These are phyloP conservation scores for Candida lessepsii DNA, from an alignment of 805 yeast species.

Conservation along the genomic window DNA sequence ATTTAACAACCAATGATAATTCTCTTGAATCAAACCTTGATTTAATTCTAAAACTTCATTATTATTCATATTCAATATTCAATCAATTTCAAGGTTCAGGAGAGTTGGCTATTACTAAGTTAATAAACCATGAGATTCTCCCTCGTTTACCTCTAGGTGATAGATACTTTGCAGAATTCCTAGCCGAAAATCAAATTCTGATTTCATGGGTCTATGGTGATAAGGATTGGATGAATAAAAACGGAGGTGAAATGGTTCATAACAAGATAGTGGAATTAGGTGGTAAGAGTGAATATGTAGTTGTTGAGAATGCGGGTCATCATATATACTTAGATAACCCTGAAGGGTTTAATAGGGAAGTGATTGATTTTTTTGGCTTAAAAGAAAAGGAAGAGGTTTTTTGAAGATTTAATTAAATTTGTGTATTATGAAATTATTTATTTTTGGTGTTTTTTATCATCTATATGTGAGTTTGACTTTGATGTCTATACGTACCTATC, in stretches of 20 bases:
- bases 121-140: slow-evolving; percentile 40
- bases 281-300: slow-evolving; percentile 18
- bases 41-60: slow-evolving; percentile 35
- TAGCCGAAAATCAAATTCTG: slow-evolving; percentile 22
- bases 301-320: slow-evolving; percentile 40
- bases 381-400: too few species aligned
- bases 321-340: slow-evolving; percentile 45
- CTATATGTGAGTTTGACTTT: too few species aligned
- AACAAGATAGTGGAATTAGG: slow-evolving; percentile 22
- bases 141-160: slow-evolving; percentile 41
- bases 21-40: slow-evolving; percentile 11
- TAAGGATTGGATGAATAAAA: slow-evolving; percentile 43
- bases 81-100: slow-evolving; percentile 45
- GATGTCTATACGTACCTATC: too few species aligned
- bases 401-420: too few species aligned
- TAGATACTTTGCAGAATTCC: slow-evolving; percentile 33
- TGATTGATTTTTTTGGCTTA: slow-evolving; percentile 23
- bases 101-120: slow-evolving; percentile 42
- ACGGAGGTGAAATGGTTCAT: slow-evolving; percentile 36
- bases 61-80: slow-evolving; percentile 41
- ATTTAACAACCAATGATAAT: slow-evolving; percentile 21
- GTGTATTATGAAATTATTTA: too few species aligned
- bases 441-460: too few species aligned
- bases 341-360: slow-evolving; percentile 24
- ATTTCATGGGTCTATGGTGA: slow-evolving; percentile 41